Percentiles rank a stretch among this genome's conserved stretches.
phyloP scores from a whole-genome alignment of 2,329 filamentous ascomycete genomes.

The Xylariales sp. region DNA sequence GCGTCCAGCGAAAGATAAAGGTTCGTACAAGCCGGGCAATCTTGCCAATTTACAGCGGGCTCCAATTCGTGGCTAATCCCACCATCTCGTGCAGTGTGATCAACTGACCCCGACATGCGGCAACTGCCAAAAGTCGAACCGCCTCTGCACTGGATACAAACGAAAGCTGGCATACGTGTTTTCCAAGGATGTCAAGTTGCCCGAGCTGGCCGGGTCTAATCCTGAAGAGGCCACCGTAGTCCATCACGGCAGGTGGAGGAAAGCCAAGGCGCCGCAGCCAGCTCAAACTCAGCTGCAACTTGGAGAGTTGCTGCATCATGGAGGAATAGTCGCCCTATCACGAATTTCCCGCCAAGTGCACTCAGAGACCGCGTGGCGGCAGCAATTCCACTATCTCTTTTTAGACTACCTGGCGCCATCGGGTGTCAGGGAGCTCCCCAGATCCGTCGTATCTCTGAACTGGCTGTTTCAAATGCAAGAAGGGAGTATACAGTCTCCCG shows the following conservation, averaged over 20 bases:
- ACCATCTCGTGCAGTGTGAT: slow-evolving; percentile 12
- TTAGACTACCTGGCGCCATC: slow-evolving; percentile 8
- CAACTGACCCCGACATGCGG: slow-evolving; percentile 12
- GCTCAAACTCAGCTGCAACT: not conserved
- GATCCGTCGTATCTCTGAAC: slow-evolving; percentile 5
- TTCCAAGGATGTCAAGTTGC: not conserved
- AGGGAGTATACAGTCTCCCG: slow-evolving; percentile 6
- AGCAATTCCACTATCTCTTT: slow-evolving; percentile 8
- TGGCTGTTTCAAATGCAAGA: too few species aligned
- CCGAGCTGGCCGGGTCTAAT: not conserved
- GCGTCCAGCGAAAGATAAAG: slow-evolving; percentile 5
- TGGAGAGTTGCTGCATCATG: not conserved
- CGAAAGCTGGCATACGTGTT: slow-evolving; percentile 11
- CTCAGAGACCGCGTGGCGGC: slow-evolving; percentile 4
- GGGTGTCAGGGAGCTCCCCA: slow-evolving; percentile 7
- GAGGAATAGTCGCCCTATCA: too few species aligned
- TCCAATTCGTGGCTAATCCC: too few species aligned
- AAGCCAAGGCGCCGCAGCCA: not conserved
- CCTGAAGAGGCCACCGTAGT: not conserved
- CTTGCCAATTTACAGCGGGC: not conserved
- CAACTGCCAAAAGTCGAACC: slow-evolving; percentile 16
- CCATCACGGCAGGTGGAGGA: slow-evolving; percentile 8
- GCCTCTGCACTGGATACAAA: slow-evolving; percentile 18
- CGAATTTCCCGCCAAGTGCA: too few species aligned
- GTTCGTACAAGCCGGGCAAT: not conserved